These are phyloP conservation scores for Crassisporium funariophilum DNA, from an alignment of 768 basidiomycete species.

Conservation along the genomic window DNA sequence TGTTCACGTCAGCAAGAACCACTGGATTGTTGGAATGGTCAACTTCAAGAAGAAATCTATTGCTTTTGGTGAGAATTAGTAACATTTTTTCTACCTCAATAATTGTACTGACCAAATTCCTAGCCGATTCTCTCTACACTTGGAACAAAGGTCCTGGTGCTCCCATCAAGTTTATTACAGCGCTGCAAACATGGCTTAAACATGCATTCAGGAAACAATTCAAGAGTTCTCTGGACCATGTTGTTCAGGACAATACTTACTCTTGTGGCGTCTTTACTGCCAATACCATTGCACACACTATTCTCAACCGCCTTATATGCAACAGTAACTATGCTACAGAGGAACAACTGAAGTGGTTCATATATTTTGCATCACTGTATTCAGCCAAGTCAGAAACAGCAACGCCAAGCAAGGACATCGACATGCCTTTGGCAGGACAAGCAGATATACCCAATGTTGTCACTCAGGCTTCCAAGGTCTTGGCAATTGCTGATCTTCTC, in stretches of 20 bases:
- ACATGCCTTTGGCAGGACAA: no score
- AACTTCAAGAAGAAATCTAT: constrained; percentile 8
- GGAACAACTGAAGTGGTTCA: constrained; percentile 12
- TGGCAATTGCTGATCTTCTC: not conserved
- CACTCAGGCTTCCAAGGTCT: not conserved
- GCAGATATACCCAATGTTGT: not conserved
- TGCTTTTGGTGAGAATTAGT: constrained; percentile 6
- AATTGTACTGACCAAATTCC: not conserved
- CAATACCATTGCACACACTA: constrained; percentile 20
- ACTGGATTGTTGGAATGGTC: constrained; percentile 7
- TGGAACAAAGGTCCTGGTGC: not conserved
- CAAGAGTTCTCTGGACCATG: constrained; percentile 4
- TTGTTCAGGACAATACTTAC: constrained; percentile 17
- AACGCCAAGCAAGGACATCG: not conserved
- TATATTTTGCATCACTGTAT: not conserved
- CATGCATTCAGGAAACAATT: not conserved
- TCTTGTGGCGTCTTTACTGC: constrained; percentile 18
- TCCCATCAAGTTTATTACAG: constrained; percentile 1
- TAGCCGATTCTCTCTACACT: constrained; percentile 10
- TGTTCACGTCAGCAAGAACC: constrained; percentile 6
- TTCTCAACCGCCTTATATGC: constrained; percentile 12
- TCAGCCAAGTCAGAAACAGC: not conserved
- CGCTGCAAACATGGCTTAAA: constrained; percentile 4
- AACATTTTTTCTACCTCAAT: not conserved
- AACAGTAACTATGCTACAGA: not conserved